Base-by-base conservation (phyloP, 1,284 basidiomycete species). In the Tilletiopsis washingtonensis region DNA sequence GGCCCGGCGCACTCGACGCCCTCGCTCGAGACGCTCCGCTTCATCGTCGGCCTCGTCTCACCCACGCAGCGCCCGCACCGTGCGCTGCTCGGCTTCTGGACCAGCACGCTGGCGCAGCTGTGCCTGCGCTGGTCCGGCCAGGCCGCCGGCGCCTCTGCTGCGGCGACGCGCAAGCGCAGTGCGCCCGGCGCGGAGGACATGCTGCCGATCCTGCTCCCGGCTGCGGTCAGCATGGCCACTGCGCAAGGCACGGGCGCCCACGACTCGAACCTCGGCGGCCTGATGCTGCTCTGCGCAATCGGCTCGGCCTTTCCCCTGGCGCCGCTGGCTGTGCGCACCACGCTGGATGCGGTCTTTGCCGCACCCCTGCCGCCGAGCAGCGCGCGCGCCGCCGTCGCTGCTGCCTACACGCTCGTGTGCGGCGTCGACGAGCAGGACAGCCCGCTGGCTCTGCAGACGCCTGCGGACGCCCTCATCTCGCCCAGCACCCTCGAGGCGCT, bases 51-150 rank as follows among this genome's bases (percentile, higher is more conserved):
- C 1, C 76, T 78, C 6, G 74, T 89, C 5, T 77, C 90, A 15
- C 82, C 86, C 2, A 73, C 79, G 79, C 53, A 76, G 73, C 0
- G 74, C 74, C 29, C 78, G 0, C 84, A 94, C 71, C 84, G 84
- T 36, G 81, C 85, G 0, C 76, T 97, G 12, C 75, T 91, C 40
- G 83, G 83, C 0, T 97, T 97, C 75, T 90, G 90, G 76, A 81
- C 84, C 3, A 83, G 87, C 3, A 81, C 81, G 0, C 76, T 91
- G 40, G 81, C 93, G 23, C 88, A 89, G 45, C 88, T 86, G 61
- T 66, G 68, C 54, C 54, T 54, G 14, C 56, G 53, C 25, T 52
- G 52, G 26, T 48, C 63, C n/a, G 47, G 54, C n/a, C 29, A 52
- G 25, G 58, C 56, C 24, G 50, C 54, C 40, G 80, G 81, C 27